A percentile compares a stretch with the other conserved stretches of the same genome.
Evolutionary conservation across 2,329 filamentous ascomycete genomes (phyloP).

Genomic region (Dactylellina haptotyla): DNA sequence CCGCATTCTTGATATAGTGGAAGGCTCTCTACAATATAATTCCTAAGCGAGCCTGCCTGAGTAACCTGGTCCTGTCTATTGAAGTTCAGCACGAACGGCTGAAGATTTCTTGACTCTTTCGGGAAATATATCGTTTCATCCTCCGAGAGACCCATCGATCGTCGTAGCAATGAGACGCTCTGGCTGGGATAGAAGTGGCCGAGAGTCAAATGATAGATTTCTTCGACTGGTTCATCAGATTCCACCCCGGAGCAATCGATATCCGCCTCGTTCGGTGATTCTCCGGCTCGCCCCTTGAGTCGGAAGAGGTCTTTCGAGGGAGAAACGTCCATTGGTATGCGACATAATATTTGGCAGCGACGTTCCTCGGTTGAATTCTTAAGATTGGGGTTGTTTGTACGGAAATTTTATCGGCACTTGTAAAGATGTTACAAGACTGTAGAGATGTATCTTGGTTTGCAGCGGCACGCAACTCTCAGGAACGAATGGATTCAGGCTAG

Average conservation of each 20-base stretch:
- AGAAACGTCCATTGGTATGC: slow-evolving; percentile 39
- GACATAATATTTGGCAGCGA: slow-evolving; percentile 15
- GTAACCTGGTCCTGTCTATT: slow-evolving; percentile 34
- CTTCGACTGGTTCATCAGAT: slow-evolving; percentile 32
- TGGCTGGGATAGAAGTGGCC: slow-evolving; percentile 37
- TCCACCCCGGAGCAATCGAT: slow-evolving; percentile 6
- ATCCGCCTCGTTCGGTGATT: slow-evolving; percentile 1
- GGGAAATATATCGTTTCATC: slow-evolving; percentile 5
- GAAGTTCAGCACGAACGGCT: slow-evolving; percentile 30
- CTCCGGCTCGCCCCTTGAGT: slow-evolving; percentile 11
- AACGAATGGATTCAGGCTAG: too few species aligned
- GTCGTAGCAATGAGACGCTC: slow-evolving; percentile 34
- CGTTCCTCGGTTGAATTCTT: neutral
- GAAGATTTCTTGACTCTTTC: neutral
- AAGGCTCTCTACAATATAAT: slow-evolving; percentile 35
- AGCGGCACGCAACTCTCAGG: too few species aligned
- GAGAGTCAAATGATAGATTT: slow-evolving; percentile 48
- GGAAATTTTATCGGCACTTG: neutral
- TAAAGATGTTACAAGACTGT: too few species aligned
- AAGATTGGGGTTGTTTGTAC: neutral
- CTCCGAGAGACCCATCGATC: slow-evolving; percentile 29
- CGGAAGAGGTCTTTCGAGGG: slow-evolving; percentile 34
- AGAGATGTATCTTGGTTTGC: too few species aligned
- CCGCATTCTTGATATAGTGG: neutral
- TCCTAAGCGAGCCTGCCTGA: slow-evolving; percentile 40